phyloP scores from a whole-genome alignment of 1,284 basidiomycete species.

The Ceraceosorus guamensis region DNA sequence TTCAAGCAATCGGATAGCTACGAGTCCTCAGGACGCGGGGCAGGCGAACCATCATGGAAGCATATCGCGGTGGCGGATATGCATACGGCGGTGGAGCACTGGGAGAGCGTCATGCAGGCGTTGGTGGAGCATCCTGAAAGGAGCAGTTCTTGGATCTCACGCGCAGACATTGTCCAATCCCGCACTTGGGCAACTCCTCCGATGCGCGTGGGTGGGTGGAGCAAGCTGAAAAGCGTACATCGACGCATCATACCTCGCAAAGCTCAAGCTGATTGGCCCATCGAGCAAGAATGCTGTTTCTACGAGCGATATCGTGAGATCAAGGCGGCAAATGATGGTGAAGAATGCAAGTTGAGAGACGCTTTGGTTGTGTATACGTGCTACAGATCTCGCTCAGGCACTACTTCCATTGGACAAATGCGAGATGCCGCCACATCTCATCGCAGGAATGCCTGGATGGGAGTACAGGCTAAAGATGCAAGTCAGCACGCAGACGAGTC shows the following conservation, averaged over 20 bases:
- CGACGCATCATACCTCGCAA: constrained; percentile 19
- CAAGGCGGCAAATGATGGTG: too few relatives aligned
- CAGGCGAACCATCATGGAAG: not conserved
- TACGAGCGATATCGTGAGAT: not conserved
- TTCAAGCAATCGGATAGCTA: not conserved
- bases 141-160: constrained; percentile 35
- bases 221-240: not conserved
- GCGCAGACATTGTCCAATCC: constrained; percentile 28
- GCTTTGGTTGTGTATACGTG: constrained; percentile 10
- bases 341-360: not conserved
- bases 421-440: not conserved
- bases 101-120: constrained; percentile 27
- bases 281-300: constrained; percentile 21
- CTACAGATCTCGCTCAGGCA: not conserved
- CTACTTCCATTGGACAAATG: not conserved
- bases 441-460: too few relatives aligned
- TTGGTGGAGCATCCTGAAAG: constrained; percentile 40
- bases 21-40: too few relatives aligned
- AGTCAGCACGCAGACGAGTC: not conserved
- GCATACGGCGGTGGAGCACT: constrained; percentile 19
- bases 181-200: too few relatives aligned
- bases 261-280: constrained; percentile 20
- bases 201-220: not conserved
- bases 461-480: too few relatives aligned
- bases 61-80: constrained; percentile 7